phyloP scores from a whole-genome alignment of 2,329 filamentous ascomycete species.

The Aspergillus alliaceus region DNA sequence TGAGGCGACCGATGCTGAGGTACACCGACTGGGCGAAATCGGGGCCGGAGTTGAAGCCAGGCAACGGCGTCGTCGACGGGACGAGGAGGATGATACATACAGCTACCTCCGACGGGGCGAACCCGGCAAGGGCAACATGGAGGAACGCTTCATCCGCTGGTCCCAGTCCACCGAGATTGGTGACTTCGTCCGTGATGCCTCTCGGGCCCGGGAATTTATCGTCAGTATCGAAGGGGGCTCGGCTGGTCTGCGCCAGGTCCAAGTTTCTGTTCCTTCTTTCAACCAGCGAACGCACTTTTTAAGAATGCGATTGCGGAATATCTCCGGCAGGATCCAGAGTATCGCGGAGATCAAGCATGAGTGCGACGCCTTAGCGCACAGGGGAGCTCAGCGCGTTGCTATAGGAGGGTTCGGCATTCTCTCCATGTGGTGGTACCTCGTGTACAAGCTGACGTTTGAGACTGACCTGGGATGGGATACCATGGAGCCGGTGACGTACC shows the following conservation, averaged over 20 bases:
- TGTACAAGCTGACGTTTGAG: constrained; percentile 67
- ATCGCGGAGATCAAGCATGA: constrained; percentile 75
- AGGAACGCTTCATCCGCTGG: constrained; percentile 76
- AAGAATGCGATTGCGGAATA: constrained; percentile 71
- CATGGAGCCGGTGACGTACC: constrained; percentile 87
- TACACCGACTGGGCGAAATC: constrained; percentile 21
- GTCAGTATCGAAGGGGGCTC: constrained; percentile 74
- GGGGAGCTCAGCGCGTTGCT: constrained; percentile 74
- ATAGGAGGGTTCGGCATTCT: constrained; percentile 75
- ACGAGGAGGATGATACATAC: constrained; percentile 65
- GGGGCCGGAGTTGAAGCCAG: constrained; percentile 25
- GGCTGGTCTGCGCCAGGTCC: constrained; percentile 63
- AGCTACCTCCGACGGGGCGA: constrained; percentile 61
- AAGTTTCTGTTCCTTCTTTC: constrained; percentile 82
- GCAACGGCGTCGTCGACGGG: constrained; percentile 47
- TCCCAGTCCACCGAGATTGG: constrained; percentile 85
- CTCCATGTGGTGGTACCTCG: constrained; percentile 75
- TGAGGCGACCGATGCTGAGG: constrained; percentile 44
- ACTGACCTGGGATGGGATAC: constrained; percentile 86
- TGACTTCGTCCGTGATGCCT: constrained; percentile 90
- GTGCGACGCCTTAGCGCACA: constrained; percentile 76
- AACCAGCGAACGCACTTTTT: constrained; percentile 88
- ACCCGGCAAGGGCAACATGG: constrained; percentile 15
- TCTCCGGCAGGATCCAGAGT: constrained; percentile 65
- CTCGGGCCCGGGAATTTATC: constrained; percentile 78